phyloP scores from a whole-genome alignment of 225 moss, liverwort and hornwort genomes.

The Marchantia polymorpha region DNA sequence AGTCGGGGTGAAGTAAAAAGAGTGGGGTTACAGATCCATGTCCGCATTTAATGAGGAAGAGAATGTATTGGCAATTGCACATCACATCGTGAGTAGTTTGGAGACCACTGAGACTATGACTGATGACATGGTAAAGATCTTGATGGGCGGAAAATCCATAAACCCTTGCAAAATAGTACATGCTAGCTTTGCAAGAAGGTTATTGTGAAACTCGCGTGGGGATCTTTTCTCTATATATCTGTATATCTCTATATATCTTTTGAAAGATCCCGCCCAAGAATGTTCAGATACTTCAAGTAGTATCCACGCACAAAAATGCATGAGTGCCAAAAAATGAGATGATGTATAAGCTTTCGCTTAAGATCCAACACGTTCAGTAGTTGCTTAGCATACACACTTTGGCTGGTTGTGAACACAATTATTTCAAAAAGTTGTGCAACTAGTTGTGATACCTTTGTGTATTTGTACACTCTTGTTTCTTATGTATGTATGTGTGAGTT shows the following conservation, averaged over 20 bases:
- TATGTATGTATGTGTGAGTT: too few species aligned
- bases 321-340: conserved; percentile 47
- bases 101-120: conserved; percentile 86
- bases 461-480: too few species aligned
- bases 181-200: too few species aligned
- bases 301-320: conserved; percentile 49
- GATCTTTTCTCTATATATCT: too few species aligned
- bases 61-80: conserved; percentile 81
- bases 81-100: conserved; percentile 82
- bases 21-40: conserved; percentile 48
- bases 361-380: conserved; percentile 46
- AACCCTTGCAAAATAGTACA: too few species aligned
- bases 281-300: conserved; percentile 46
- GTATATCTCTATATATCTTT: too few species aligned
- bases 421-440: conserved; percentile 50
- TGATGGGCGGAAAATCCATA: too few species aligned
- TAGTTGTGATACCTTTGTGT: too few species aligned
- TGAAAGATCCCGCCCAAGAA: conserved; percentile 46
- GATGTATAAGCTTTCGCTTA: conserved; percentile 46
- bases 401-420: conserved; percentile 48
- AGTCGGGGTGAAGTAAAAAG: background rate
- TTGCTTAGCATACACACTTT: conserved; percentile 49
- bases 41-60: conserved; percentile 82
- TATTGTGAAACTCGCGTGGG: too few species aligned
- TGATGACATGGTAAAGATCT: conserved; percentile 84